Percentiles rank a stretch among this genome's conserved stretches.
Conservation (phyloP, 2,329 filamentous ascomycete genomes). For the Fusarium neocosmosporiellum region DNA sequence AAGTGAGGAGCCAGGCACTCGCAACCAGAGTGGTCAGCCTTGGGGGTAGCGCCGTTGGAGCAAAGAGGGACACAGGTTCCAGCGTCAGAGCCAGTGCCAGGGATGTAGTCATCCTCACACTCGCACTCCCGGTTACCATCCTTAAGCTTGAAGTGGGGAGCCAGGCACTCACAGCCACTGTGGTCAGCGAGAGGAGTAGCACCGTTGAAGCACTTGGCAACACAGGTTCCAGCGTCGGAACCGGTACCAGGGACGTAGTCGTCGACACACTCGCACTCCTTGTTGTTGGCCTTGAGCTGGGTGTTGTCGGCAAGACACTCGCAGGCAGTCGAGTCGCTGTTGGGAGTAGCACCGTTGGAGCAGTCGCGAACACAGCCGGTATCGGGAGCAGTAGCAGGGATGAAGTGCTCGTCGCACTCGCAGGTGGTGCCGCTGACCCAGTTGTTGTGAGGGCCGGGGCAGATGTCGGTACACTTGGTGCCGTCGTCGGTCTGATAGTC, state of each 20-base stretch:
- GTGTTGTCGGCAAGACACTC: background rate
- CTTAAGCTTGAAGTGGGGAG: no score
- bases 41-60: background rate
- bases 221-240: background rate
- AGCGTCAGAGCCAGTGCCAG: background rate
- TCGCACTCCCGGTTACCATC: background rate
- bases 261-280: background rate
- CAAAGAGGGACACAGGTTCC: background rate
- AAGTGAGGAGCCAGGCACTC: no score
- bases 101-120: background rate
- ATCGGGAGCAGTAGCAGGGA: background rate
- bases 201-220: background rate
- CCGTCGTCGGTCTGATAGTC: background rate
- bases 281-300: background rate
- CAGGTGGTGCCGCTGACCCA: background rate
- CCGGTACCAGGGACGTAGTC: background rate
- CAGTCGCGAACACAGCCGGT: background rate
- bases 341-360: background rate
- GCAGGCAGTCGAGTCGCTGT: background rate
- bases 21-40: background rate
- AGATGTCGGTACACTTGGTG: background rate
- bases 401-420: background rate
- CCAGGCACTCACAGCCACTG: no score
- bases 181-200: background rate
- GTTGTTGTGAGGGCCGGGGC: background rate